Base-by-base conservation (phyloP, 805 yeast species). In the Candida endomychidarum region DNA sequence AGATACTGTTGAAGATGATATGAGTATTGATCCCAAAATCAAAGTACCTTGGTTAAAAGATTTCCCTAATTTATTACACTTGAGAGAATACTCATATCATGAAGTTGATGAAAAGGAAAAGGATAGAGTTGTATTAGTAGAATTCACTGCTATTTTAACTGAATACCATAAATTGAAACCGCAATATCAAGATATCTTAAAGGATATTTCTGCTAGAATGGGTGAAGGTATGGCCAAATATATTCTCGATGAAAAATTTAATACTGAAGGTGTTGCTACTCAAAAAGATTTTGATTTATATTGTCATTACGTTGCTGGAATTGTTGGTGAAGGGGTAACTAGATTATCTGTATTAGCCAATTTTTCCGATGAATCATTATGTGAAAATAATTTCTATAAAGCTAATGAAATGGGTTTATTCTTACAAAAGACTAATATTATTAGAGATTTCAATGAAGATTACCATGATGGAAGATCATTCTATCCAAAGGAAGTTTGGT, bases 181-280 rank as follows among this genome's bases (percentile, higher is more conserved):
- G 5, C 80, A 73, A 42, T 90, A 88, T 63, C 90, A 85, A 65
- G 84, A 75, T 40, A 81, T 89, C 26, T 79, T 93, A 50, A 76
- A 75, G 51, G 87, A 83, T 46, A 86, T 89, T 52, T 81, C 96
- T 34, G 51, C 69, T 42, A 74, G 83, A 60, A 93, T 93, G 99
- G 99, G 98, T 42, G 80, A 86, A 51, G 99, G 99, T 41, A 93
- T 93, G 99, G 98, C 98, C 22, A 89, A 87, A 56, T 93, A 90
- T 63, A 80, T 86, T 39, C 69, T 75, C 52, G 81, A 83, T 55
- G 93, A 84, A 37, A 75, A 82, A 47, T 86, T 86, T 67, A 88
- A 87, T 60, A 58, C 76, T 49, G 78, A 79, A 46, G 98, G 98
- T 2, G 81, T 93, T 34, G 69, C 68, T 35, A 87, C 96, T 1